Evolutionary conservation across 1,139 yeast species (phyloP).

Genomic region (Maudiozyma humilis): DNA sequence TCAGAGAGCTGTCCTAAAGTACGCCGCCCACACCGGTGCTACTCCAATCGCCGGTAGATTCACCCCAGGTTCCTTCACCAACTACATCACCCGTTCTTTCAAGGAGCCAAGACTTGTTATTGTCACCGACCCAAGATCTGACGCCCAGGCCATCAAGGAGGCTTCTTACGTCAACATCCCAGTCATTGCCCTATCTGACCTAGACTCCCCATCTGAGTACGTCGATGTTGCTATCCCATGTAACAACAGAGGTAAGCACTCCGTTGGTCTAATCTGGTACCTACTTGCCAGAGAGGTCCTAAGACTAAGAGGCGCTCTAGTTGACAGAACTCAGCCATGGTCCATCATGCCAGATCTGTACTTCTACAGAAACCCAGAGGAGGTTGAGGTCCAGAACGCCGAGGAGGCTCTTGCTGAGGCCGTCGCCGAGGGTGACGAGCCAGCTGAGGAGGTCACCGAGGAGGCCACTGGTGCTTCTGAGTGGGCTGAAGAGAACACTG

Average conservation of each 20-base stretch:
- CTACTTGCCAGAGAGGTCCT: constrained; percentile 98
- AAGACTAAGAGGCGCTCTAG: constrained; percentile 96
- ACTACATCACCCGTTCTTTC: constrained; percentile 99
- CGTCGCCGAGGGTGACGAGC: constrained; percentile 53
- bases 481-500: constrained; percentile 67
- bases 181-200: constrained; percentile 97
- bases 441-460: constrained; percentile 50
- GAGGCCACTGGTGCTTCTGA: constrained; percentile 56
- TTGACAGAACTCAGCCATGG: constrained; percentile 97
- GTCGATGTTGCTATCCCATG: constrained; percentile 99
- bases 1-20: constrained; percentile 99
- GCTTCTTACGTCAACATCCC: constrained; percentile 99
- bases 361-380: constrained; percentile 99
- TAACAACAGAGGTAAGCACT: constrained; percentile 99
- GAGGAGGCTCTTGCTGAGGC: constrained; percentile 54
- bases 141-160: constrained; percentile 99
- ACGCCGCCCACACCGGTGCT: constrained; percentile 99
- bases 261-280: constrained; percentile 99
- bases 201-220: constrained; percentile 98
- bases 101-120: constrained; percentile 99
- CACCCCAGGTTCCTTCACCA: constrained; percentile 99
- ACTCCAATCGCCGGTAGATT: constrained; percentile 99
- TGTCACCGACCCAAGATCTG: constrained; percentile 99
- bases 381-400: constrained; percentile 79
- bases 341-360: constrained; percentile 99